Evolutionary conservation across 148 eudicot genomes (phyloP).

Genomic region (Diospyros kaki): DNA sequence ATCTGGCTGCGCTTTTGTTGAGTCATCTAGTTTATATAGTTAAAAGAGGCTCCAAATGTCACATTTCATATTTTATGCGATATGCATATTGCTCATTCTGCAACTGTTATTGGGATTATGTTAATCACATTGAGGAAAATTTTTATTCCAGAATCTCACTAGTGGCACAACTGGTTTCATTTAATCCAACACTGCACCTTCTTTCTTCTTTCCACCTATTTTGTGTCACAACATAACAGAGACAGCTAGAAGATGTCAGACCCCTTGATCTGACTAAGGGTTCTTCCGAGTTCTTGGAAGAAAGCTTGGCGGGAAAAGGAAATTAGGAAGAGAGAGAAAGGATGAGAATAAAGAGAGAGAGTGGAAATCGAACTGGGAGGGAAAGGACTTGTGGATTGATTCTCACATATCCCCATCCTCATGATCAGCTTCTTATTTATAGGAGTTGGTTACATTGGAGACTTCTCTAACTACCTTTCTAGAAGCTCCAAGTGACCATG

Average conservation of each 20-base stretch:
- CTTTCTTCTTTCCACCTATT: neutral
- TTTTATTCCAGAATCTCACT: neutral
- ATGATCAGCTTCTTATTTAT: no score
- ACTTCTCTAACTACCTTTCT: no score
- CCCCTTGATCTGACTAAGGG: no score
- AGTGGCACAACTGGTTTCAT: neutral
- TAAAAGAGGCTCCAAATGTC: neutral
- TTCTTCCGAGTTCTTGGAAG: no score
- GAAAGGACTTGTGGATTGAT: no score
- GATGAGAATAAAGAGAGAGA: no score
- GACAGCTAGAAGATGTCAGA: neutral
- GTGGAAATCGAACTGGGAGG: no score
- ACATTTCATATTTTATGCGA: neutral
- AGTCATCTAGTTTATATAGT: neutral
- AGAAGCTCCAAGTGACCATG: no score
- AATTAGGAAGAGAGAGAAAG: no score
- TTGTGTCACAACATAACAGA: neutral
- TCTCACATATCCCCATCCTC: no score
- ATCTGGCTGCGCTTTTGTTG: neutral
- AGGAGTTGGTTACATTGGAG: no score
- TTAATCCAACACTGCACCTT: neutral
- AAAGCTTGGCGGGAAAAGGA: no score
- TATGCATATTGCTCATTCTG: neutral
- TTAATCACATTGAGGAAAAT: neutral
- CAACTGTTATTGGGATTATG: neutral